These are phyloP conservation scores for Bodo saltans DNA, from an alignment of 78 protist species.

Conservation along the genomic window DNA sequence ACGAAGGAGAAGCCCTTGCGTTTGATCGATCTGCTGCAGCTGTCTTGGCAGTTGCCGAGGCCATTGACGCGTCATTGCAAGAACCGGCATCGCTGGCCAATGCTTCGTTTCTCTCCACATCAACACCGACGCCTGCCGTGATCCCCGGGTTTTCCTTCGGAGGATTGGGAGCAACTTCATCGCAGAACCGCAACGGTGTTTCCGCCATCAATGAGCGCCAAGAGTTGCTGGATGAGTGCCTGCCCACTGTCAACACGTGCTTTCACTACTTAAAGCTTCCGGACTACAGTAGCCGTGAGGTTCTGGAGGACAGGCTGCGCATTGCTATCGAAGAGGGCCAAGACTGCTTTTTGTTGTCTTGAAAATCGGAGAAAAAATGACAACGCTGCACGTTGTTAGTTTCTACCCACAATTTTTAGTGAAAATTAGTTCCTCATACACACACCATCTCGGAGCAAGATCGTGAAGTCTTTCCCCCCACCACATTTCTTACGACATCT, in stretches of 20 bases:
- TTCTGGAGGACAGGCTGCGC: conserved; percentile 34
- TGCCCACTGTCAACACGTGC: conserved; percentile 55
- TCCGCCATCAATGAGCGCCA: neutral
- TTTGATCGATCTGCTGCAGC: no score
- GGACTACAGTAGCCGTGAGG: conserved; percentile 1
- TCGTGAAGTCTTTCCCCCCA: neutral
- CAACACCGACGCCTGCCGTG: no score
- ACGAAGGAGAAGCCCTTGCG: no score
- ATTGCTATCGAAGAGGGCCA: conserved; percentile 35
- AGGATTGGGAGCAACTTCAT: no score
- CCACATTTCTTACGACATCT: neutral
- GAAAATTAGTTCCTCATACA: neutral
- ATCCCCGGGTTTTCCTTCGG: neutral
- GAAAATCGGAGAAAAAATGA: neutral
- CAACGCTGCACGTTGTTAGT: neutral
- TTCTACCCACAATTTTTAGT: neutral
- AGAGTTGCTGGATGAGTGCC: neutral
- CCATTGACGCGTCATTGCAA: no score
- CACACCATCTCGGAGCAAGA: no score
- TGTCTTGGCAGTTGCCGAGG: no score
- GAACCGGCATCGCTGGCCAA: no score
- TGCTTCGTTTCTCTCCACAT: no score
- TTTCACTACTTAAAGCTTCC: conserved; percentile 50
- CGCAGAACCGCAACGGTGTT: no score
- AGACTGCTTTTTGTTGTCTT: neutral